phyloP scores from a whole-genome alignment of 2,329 filamentous ascomycete species.

The Dactylellina haptotyla region DNA sequence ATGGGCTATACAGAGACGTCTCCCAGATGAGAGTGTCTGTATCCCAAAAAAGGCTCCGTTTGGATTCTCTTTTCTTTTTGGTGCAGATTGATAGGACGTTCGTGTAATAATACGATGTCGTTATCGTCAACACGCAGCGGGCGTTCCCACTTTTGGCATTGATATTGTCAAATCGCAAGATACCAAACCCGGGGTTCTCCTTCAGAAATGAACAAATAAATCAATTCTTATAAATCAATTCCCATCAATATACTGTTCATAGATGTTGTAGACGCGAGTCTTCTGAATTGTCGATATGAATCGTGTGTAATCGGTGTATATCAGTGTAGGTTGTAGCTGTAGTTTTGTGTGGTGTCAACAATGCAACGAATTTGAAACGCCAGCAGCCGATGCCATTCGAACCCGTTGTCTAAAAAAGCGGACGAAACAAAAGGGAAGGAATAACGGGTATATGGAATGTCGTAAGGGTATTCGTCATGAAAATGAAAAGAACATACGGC shows the following conservation, averaged over 20 bases:
- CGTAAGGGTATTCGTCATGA: constrained; percentile 23
- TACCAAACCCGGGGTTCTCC: no score
- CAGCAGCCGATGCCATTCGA: constrained; percentile 19
- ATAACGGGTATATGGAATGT: constrained; percentile 14
- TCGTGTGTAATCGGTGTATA: not conserved
- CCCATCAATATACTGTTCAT: no score
- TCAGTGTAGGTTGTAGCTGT: not conserved
- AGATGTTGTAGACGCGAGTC: constrained; percentile 10
- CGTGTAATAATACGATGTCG: no score
- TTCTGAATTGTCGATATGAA: not conserved
- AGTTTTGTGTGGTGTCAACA: not conserved
- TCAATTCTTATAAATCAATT: no score
- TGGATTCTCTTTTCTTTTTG: no score
- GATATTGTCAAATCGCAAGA: no score
- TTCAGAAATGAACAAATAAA: no score
- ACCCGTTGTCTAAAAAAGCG: constrained; percentile 23
- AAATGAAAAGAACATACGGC: not conserved
- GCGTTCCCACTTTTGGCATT: no score
- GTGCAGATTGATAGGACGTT: no score
- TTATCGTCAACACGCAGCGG: no score
- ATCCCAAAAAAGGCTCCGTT: not conserved
- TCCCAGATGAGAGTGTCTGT: no score
- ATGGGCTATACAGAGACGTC: not conserved
- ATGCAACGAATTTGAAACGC: constrained; percentile 28
- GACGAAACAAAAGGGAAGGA: not conserved